phyloP scores from a whole-genome alignment of 2,329 filamentous ascomycete genomes.

The Coniochaeta sp. region DNA sequence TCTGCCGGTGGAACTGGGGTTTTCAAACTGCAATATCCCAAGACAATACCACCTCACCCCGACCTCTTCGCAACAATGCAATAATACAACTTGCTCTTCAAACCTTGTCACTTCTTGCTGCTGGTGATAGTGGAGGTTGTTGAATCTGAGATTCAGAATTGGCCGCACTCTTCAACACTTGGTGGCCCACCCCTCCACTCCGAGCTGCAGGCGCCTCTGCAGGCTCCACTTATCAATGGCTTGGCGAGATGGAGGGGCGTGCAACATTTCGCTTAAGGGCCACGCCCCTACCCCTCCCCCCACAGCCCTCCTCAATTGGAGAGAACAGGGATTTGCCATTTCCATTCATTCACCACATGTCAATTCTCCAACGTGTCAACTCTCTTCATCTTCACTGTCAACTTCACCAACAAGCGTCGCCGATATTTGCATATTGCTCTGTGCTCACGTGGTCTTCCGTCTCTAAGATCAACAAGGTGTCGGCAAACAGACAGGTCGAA shows the following conservation, averaged over 20 bases:
- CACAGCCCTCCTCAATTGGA: neutral
- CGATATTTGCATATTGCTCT: too few relatives aligned
- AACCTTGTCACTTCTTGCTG: constrained; percentile 1
- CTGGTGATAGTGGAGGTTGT: constrained; percentile 1
- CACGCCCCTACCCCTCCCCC: neutral
- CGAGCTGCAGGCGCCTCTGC: neutral
- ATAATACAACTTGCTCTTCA: neutral
- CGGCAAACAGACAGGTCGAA: too few relatives aligned
- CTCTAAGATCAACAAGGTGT: too few relatives aligned
- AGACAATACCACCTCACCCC: neutral
- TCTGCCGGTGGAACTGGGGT: too few relatives aligned
- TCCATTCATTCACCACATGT: too few relatives aligned
- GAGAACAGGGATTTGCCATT: neutral
- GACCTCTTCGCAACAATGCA: neutral
- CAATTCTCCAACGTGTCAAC: too few relatives aligned
- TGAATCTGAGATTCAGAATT: constrained; percentile 1
- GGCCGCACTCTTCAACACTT: neutral
- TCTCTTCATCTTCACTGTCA: too few relatives aligned
- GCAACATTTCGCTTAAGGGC: neutral
- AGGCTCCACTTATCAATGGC: neutral
- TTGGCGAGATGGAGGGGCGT: neutral
- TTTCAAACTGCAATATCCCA: too few relatives aligned
- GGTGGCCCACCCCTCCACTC: neutral
- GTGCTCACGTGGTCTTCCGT: too few relatives aligned
- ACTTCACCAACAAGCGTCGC: too few relatives aligned